These are phyloP conservation scores for Umbelopsis sp. DNA, from an alignment of 371 early-diverging fungal genomes.

Conservation along the genomic window DNA sequence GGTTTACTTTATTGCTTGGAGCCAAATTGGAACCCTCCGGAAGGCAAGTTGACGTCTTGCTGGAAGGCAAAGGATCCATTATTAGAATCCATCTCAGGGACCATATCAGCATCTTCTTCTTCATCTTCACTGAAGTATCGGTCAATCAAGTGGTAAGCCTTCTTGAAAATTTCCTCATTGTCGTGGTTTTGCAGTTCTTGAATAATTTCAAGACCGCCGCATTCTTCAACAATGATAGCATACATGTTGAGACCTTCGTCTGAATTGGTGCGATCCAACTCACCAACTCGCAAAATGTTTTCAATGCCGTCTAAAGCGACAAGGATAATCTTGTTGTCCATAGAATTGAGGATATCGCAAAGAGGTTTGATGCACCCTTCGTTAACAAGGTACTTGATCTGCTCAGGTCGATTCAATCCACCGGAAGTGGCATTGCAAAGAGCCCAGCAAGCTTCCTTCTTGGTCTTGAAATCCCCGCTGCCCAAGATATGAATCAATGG, in stretches of 20 bases:
- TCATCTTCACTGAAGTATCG: constrained; percentile 92
- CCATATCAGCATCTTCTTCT: constrained; percentile 73
- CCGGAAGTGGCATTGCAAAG: constrained; percentile 92
- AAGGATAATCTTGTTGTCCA: constrained; percentile 82
- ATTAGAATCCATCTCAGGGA: constrained; percentile 66
- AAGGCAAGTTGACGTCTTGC: constrained; percentile 60
- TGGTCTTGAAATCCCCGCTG: constrained; percentile 54
- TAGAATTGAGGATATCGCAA: constrained; percentile 74
- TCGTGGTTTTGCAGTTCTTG: constrained; percentile 90
- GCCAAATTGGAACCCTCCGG: constrained; percentile 77
- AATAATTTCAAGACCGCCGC: constrained; percentile 91
- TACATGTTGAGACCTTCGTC: constrained; percentile 78
- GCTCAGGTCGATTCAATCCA: constrained; percentile 74
- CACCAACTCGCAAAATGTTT: constrained; percentile 73
- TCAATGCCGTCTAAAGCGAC: constrained; percentile 91
- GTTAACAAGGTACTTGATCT: constrained; percentile 76
- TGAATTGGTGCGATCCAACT: constrained; percentile 45
- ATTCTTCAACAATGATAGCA: constrained; percentile 86
- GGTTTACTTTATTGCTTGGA: background rate
- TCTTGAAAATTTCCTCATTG: constrained; percentile 93
- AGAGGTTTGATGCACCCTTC: constrained; percentile 87
- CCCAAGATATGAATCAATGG: constrained; percentile 87
- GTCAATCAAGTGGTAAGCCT: constrained; percentile 90
- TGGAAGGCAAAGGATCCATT: constrained; percentile 76
- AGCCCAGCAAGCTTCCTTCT: constrained; percentile 90